Conservation (phyloP, 2,329 filamentous ascomycete species). For the Fusarium algeriense region DNA sequence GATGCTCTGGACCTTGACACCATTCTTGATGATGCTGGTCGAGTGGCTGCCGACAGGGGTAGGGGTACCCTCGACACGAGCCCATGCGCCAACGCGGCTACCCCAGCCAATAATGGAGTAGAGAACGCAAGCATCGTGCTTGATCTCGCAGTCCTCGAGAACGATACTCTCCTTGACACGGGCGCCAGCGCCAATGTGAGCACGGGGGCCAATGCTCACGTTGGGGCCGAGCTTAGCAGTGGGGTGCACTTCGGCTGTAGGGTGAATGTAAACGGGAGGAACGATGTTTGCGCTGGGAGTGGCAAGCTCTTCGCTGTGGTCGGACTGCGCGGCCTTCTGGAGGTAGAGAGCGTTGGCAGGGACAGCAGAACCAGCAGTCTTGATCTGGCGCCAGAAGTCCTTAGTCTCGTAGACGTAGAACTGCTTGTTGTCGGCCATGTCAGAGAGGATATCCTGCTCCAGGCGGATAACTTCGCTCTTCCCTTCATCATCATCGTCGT, state of each 20-base stretch:
- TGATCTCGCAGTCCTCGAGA: slow-evolving; percentile 93
- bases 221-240: slow-evolving; percentile 97
- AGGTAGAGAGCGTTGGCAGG: slow-evolving; percentile 97
- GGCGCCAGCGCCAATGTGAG: slow-evolving; percentile 83
- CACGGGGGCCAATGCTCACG: slow-evolving; percentile 94
- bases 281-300: slow-evolving; percentile 88
- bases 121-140: slow-evolving; percentile 94
- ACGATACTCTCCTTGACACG: slow-evolving; percentile 97
- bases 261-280: slow-evolving; percentile 94
- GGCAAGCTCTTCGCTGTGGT: slow-evolving; percentile 78
- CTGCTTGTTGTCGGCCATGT: slow-evolving; percentile 95
- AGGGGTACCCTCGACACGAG: slow-evolving; percentile 94
- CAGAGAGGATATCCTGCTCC: slow-evolving; percentile 96
- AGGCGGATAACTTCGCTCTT: slow-evolving; percentile 90
- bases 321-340: slow-evolving; percentile 88
- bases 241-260: slow-evolving; percentile 88
- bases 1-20: slow-evolving; percentile 98
- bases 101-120: slow-evolving; percentile 98
- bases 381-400: slow-evolving; percentile 99
- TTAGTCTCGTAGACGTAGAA: slow-evolving; percentile 99
- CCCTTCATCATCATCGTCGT: slow-evolving; percentile 79
- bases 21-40: slow-evolving; percentile 96
- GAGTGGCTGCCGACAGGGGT: slow-evolving; percentile 88
- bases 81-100: slow-evolving; percentile 97
- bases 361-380: slow-evolving; percentile 96